These are phyloP conservation scores for Xerocomellus intermedius DNA, from an alignment of 768 basidiomycete species.

Conservation along the genomic window DNA sequence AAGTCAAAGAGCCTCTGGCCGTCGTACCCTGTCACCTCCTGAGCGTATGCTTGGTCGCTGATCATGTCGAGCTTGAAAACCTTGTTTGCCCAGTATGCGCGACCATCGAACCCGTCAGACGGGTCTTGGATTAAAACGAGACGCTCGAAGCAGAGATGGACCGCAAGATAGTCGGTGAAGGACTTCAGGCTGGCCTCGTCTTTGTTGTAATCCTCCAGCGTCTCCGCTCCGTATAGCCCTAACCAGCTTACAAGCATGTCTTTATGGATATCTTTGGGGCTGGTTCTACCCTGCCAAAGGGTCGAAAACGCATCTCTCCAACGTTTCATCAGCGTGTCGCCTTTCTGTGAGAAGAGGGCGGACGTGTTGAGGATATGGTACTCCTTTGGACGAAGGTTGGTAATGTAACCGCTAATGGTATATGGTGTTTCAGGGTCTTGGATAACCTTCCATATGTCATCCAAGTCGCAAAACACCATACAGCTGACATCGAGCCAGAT, in stretches of 20 bases:
- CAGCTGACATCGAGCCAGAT: slow-evolving; percentile 6
- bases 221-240: not conserved
- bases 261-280: not conserved
- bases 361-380: slow-evolving; percentile 3
- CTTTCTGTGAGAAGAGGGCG: slow-evolving; percentile 4
- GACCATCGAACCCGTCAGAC: slow-evolving; percentile 1
- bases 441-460: not conserved
- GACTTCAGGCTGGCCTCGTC: not conserved
- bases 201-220: not conserved
- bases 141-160: slow-evolving; percentile 1
- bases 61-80: slow-evolving; percentile 1
- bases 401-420: slow-evolving; percentile 1
- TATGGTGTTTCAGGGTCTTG: not conserved
- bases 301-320: slow-evolving; percentile 1
- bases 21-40: not conserved
- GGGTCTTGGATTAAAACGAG: slow-evolving; percentile 1
- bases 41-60: not conserved
- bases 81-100: slow-evolving; percentile 1
- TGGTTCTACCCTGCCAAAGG: not conserved
- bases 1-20: slow-evolving; percentile 3
- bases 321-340: not conserved
- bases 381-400: slow-evolving; percentile 4
- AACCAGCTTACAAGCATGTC: slow-evolving; percentile 1
- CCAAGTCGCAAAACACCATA: slow-evolving; percentile 1
- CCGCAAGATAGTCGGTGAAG: slow-evolving; percentile 1